Evolutionary conservation across 768 basidiomycete genomes (phyloP), one percentile per base, ranked within the genome.

Genomic region (Fibroporia radiculosa): DNA sequence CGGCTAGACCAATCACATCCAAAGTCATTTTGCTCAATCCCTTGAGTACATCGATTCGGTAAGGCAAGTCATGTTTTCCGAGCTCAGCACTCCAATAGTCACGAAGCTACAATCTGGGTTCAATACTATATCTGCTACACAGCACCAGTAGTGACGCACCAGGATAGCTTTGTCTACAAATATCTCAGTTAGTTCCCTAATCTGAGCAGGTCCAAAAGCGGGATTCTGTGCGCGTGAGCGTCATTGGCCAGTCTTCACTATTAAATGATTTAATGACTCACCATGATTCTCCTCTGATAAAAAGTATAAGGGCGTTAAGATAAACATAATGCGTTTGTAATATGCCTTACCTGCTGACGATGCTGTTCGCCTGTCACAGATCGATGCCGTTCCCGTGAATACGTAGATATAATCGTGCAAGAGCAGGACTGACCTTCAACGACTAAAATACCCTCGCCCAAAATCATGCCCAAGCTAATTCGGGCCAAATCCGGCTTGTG

Each of bases 121-220:
- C n/a, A n/a, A n/a, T n/a, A n/a, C n/a, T n/a, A n/a, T n/a, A n/a
- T n/a, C n/a, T n/a, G n/a, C n/a, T 22, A 25, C 10, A 25, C 23
- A 3, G 13, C 23, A n/a, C n/a, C n/a, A n/a, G n/a, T n/a, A n/a
- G n/a, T n/a, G n/a, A n/a, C n/a, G n/a, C 53, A 77, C 80, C 58
- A 74, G 60, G 0, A 69, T 52, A 1, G 80, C 62, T 57, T 81
- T 82, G 3, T 72, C 68, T 2, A 79, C 48, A 48, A 84, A 82
- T 10, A 77, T 73, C 8, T 66, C 66, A 0, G 77, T 78, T 10
- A 83, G 54, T 33, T 73, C 74, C 3, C 79, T 66, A 25, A 84
- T 69, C 53, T 82, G 80, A 2, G 68, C 61, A 1, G 69, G 66
- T 1, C 81, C 79, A 51, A 85, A 85, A 0, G 80, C 80, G 12